phyloP scores from a whole-genome alignment of 495 filamentous ascomycete species.

The Xylona heveae region DNA sequence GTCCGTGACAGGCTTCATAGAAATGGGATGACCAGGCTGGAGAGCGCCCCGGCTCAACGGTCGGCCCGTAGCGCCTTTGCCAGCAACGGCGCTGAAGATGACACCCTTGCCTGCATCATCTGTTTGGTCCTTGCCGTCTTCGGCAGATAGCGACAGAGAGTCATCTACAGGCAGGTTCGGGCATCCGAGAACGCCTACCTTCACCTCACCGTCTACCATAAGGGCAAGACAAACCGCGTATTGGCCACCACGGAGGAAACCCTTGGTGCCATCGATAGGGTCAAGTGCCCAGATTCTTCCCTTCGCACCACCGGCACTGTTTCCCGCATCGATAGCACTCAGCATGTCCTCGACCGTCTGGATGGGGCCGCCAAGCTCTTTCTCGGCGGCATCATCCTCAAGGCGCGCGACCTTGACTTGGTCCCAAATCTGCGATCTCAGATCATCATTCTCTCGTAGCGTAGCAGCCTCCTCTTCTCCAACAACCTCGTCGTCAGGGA shows the following conservation, averaged over 20 bases:
- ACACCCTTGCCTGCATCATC: constrained; percentile 54
- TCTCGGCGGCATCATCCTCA: constrained; percentile 41
- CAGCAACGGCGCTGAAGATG: constrained; percentile 58
- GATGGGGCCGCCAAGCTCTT: constrained; percentile 51
- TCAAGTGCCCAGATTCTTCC: constrained; percentile 94
- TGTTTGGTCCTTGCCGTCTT: constrained; percentile 43
- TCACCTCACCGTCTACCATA: constrained; percentile 85
- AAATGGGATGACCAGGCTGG: constrained; percentile 36
- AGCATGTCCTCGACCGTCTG: constrained; percentile 55
- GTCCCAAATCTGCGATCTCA: constrained; percentile 61
- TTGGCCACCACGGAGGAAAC: constrained; percentile 91
- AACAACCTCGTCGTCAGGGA: constrained; percentile 78
- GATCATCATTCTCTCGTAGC: constrained; percentile 41
- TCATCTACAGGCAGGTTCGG: constrained; percentile 85
- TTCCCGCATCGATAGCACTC: constrained; percentile 64
- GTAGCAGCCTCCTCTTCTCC: constrained; percentile 81
- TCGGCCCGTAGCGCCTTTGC: constrained; percentile 57
- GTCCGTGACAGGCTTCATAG: constrained; percentile 54
- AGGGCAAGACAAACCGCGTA: constrained; percentile 89
- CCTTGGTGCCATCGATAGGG: constrained; percentile 94
- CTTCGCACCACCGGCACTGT: constrained; percentile 51
- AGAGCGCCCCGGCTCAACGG: constrained; percentile 40
- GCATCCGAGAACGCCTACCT: constrained; percentile 82
- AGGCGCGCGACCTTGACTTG: constrained; percentile 52
- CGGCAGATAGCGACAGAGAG: constrained; percentile 37